Conservation (phyloP, 768 basidiomycete genomes). For the Rubroboletus pulcherrimus region DNA sequence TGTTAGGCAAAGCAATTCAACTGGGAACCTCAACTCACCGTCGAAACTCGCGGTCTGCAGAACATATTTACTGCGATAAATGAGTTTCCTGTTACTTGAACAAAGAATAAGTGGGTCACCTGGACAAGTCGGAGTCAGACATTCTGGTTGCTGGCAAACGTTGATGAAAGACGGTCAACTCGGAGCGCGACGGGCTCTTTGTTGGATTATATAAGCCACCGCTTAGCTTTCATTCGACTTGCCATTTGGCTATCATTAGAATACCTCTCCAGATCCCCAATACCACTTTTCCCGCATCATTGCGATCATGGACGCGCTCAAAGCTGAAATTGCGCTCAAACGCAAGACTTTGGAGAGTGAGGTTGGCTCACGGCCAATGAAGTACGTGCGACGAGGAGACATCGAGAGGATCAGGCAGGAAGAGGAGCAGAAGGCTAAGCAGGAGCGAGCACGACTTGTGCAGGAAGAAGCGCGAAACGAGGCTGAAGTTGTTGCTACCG, state of each 20-base stretch:
- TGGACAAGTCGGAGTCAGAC: slow-evolving; percentile 59
- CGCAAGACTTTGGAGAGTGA: slow-evolving; percentile 67
- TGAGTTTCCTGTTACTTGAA: slow-evolving; percentile 11
- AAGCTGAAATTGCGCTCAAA: slow-evolving; percentile 84
- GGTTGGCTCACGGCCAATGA: slow-evolving; percentile 50
- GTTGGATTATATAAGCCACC: slow-evolving; percentile 30
- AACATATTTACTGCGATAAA: slow-evolving; percentile 63
- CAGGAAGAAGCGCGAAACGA: slow-evolving; percentile 20
- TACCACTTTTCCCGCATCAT: not conserved
- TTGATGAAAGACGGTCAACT: slow-evolving; percentile 36
- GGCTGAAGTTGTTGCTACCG: slow-evolving; percentile 10
- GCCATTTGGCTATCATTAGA: not conserved
- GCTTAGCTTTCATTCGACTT: not conserved
- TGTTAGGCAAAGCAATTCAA: slow-evolving; percentile 4
- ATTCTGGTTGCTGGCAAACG: slow-evolving; percentile 45
- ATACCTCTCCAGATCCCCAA: not conserved
- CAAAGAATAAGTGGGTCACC: slow-evolving; percentile 34
- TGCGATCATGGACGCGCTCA: slow-evolving; percentile 77
- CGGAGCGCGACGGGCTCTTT: slow-evolving; percentile 31
- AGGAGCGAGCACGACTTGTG: slow-evolving; percentile 33
- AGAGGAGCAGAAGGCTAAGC: slow-evolving; percentile 34
- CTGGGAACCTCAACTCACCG: slow-evolving; percentile 41
- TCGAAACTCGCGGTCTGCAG: slow-evolving; percentile 97
- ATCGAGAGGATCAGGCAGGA: slow-evolving; percentile 66
- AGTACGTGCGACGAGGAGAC: slow-evolving; percentile 93